Evolutionary conservation across 2,329 filamentous ascomycete species (phyloP).

Genomic region (Epichloe typhina): DNA sequence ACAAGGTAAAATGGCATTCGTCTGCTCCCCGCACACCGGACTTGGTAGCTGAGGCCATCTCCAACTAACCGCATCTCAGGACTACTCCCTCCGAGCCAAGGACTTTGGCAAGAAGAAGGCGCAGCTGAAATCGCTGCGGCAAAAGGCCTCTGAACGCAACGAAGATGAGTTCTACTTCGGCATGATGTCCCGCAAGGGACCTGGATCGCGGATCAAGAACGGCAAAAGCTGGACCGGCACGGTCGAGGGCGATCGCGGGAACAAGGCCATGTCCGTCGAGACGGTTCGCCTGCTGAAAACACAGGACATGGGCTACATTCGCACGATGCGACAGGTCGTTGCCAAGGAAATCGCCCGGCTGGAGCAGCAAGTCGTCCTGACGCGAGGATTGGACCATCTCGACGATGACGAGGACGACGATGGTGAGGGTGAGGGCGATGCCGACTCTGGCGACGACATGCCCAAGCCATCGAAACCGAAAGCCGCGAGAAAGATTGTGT

Average conservation of each 20-base stretch:
- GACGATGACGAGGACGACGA: constrained; percentile 22
- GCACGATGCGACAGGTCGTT: constrained; percentile 47
- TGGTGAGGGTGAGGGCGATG: constrained; percentile 15
- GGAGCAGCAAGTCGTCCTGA: constrained; percentile 39
- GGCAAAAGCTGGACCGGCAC: constrained; percentile 42
- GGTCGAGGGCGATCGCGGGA: constrained; percentile 44
- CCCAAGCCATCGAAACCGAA: constrained; percentile 17
- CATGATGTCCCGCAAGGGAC: constrained; percentile 50
- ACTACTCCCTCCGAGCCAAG: constrained; percentile 52
- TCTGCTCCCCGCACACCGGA: background rate
- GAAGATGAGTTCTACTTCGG: constrained; percentile 63
- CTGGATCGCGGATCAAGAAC: constrained; percentile 33
- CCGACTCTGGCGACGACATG: constrained; percentile 19
- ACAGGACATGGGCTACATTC: constrained; percentile 52
- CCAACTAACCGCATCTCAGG: constrained; percentile 22
- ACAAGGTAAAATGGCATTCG: constrained; percentile 47
- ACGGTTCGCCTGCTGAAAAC: constrained; percentile 53
- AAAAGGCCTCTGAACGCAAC: constrained; percentile 52
- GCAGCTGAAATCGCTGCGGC: constrained; percentile 43
- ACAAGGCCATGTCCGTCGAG: constrained; percentile 40
- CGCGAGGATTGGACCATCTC: constrained; percentile 22
- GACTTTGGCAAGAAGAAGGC: constrained; percentile 55
- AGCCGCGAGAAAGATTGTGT: constrained; percentile 37
- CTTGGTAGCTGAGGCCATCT: background rate
- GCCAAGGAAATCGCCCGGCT: constrained; percentile 43